Percentiles rank a stretch among this genome's conserved stretches.
phyloP scores from a whole-genome alignment of 164 flowering plant species.

The Vitis rupestris region DNA sequence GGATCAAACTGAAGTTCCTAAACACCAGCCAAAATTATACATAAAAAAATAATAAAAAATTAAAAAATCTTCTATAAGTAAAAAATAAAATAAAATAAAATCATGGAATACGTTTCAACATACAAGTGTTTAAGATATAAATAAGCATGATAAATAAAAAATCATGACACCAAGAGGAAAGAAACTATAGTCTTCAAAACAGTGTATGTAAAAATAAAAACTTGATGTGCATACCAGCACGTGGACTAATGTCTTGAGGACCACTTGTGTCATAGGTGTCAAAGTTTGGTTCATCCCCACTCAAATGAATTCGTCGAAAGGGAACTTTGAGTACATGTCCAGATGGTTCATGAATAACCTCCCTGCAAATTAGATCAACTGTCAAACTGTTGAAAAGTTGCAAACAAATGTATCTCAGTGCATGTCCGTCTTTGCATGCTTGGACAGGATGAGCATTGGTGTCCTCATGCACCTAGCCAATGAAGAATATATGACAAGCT shows the following conservation, averaged over 20 bases:
- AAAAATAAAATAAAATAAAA: no score
- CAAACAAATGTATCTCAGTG: background rate
- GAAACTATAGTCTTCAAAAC: background rate
- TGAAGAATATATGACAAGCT: background rate
- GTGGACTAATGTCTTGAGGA: conserved; percentile 83
- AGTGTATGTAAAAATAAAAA: background rate
- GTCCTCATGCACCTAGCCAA: background rate
- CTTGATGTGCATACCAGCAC: conserved; percentile 45
- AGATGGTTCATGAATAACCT: conserved; percentile 82
- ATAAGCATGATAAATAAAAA: background rate
- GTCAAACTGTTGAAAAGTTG: background rate
- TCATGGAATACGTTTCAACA: no score
- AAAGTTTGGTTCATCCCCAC: conserved; percentile 79
- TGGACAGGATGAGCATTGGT: background rate
- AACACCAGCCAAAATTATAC: no score
- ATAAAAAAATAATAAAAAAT: no score
- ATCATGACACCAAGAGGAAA: background rate
- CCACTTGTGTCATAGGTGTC: conserved; percentile 98
- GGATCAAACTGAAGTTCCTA: no score
- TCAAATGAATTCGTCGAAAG: conserved; percentile 79
- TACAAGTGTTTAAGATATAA: no score
- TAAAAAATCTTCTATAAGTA: no score
- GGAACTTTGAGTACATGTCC: conserved; percentile 90
- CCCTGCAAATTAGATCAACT: conserved; percentile 51
- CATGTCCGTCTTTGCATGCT: background rate